These are phyloP conservation scores for Populus deltoides DNA, from an alignment of 345 rosid species.

Conservation along the genomic window DNA sequence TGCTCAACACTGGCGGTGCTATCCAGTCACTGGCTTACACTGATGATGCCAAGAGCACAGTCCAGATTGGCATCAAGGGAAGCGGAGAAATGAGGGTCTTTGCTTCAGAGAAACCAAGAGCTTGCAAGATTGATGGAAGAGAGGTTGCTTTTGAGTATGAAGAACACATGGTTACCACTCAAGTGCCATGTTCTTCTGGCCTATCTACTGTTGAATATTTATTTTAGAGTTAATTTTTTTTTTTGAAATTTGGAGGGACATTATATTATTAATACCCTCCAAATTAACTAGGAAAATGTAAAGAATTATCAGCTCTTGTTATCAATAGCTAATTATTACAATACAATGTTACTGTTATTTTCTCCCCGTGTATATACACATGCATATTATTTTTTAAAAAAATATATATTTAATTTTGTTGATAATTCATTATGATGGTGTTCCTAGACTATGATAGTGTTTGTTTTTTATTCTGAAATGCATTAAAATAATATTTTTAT, in stretches of 20 bases:
- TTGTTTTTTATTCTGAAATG: no score
- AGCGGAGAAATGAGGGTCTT: constrained; percentile 65
- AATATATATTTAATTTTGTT: no score
- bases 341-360: not conserved
- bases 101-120: constrained; percentile 60
- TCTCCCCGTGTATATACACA: no score
- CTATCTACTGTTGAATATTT: constrained; percentile 44
- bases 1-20: constrained; percentile 92
- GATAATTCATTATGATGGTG: no score
- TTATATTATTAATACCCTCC: not conserved
- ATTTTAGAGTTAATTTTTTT: constrained; percentile 32
- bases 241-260: not conserved
- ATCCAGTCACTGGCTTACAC: constrained; percentile 45
- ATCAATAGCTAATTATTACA: not conserved
- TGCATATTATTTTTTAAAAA: no score
- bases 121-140: constrained; percentile 59
- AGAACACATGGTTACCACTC: constrained; percentile 43
- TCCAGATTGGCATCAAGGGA: constrained; percentile 58
- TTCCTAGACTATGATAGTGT: no score
- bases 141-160: constrained; percentile 57
- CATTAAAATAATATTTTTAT: no score
- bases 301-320: not conserved
- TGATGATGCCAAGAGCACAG: constrained; percentile 16
- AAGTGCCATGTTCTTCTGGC: constrained; percentile 69
- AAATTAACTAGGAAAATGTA: not conserved